Percentiles rank a stretch among this genome's conserved stretches.
Evolutionary conservation across 305 asterid genomes (phyloP).

Genomic region (Ruellia speciosa): DNA sequence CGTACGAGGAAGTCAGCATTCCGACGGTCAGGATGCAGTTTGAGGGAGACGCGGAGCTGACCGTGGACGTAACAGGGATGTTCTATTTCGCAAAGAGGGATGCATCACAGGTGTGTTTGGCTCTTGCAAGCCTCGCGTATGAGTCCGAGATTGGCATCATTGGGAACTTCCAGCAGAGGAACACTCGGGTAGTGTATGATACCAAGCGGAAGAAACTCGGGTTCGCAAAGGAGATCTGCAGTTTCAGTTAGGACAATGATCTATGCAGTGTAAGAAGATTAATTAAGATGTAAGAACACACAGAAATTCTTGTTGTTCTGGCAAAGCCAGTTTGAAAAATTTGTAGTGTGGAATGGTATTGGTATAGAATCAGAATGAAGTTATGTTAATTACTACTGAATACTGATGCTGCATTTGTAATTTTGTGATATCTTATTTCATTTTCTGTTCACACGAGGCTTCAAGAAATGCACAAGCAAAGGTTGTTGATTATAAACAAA

Average conservation of each 20-base stretch:
- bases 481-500: no score
- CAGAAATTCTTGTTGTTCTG: no score
- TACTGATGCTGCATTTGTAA: no score
- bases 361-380: constrained; percentile 10
- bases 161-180: constrained; percentile 86
- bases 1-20: constrained; percentile 54
- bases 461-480: no score
- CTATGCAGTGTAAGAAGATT: no score
- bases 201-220: constrained; percentile 55
- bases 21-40: constrained; percentile 58
- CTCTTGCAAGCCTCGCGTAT: constrained; percentile 63
- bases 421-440: constrained; percentile 11
- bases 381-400: not conserved
- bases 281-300: no score
- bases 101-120: constrained; percentile 83
- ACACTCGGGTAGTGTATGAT: constrained; percentile 68
- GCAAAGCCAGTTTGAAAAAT: no score
- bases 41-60: constrained; percentile 54
- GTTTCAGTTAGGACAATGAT: constrained; percentile 17
- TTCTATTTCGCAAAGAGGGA: constrained; percentile 58
- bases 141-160: constrained; percentile 73
- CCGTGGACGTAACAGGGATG: constrained; percentile 60
- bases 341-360: no score
- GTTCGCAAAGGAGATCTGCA: constrained; percentile 77
- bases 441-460: constrained; percentile 17